Conservation (phyloP, 164 flowering plant species). For the Piper betle region DNA sequence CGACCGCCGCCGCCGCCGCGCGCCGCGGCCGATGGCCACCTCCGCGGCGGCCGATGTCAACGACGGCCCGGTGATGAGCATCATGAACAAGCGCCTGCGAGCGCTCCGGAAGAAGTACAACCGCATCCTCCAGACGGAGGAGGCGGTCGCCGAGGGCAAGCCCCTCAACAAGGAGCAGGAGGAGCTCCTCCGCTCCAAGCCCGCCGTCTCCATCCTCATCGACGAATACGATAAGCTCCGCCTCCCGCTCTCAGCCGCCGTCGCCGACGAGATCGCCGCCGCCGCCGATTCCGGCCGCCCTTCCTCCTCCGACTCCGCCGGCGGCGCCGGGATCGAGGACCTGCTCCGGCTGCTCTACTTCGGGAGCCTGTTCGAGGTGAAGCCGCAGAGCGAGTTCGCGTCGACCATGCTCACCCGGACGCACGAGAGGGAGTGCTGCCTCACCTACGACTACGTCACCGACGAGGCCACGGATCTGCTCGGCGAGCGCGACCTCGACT, state of each 20-base stretch:
- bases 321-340: constrained; percentile 30
- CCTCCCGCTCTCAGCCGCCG: constrained; percentile 51
- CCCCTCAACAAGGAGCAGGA: constrained; percentile 80
- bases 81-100: constrained; percentile 87
- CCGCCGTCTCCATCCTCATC: constrained; percentile 41
- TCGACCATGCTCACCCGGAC: constrained; percentile 65
- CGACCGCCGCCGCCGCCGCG: neutral
- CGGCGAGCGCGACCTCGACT: constrained; percentile 72
- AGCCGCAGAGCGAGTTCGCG: constrained; percentile 57
- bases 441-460: constrained; percentile 86
- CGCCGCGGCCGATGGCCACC: neutral
- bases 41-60: constrained; percentile 5
- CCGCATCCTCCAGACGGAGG: constrained; percentile 77
- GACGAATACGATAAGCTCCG: constrained; percentile 93
- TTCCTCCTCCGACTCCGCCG: neutral
- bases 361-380: constrained; percentile 74
- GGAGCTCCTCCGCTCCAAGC: constrained; percentile 67
- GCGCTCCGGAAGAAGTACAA: constrained; percentile 71
- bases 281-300: constrained; percentile 6
- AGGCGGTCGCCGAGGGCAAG: constrained; percentile 60
- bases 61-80: constrained; percentile 76
- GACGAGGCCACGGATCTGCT: constrained; percentile 86
- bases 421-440: constrained; percentile 81
- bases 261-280: constrained; percentile 50
- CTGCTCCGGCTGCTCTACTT: constrained; percentile 64